Evolutionary conservation across 345 rosid species (phyloP), one percentile per base, ranked within the genome.

Genomic region (Tarenaya hassleriana): DNA sequence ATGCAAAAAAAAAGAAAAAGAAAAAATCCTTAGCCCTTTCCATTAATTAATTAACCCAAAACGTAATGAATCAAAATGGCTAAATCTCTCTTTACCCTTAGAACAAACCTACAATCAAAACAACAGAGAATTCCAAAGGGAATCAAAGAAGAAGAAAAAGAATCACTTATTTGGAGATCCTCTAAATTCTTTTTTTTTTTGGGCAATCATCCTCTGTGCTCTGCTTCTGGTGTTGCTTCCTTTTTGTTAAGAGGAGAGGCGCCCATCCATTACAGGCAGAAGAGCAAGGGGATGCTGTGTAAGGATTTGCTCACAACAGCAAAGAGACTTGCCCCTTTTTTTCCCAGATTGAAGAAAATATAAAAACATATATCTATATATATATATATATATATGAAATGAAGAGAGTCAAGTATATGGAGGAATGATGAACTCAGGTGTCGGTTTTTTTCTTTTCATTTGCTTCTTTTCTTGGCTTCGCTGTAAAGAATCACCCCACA

Each of bases 381-480:
- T 10, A 10, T 35, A 35, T 35, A 10, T 66, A 67, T 67, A 62
- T 69, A 62, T 56, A 42, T 35, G 43, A 20, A 0, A 34, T 34
- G 35, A 7, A 56, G 32, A 29, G 5, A 24, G 29, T 24, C 3
- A 24, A 24, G n/a, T 24, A 5, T 24, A 24, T n/a, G 40, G 44
- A 21, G 64, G 39, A 53, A 54, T 3, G 10, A 41, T 10, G 40
- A 47, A 58, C 19, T 47, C 51, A 15, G n/a, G 31, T 33, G 21
- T 45, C 31, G 33, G 29, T 46, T 10, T 31, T 31, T 54, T 20
- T 46, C 39, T 60, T 27, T 51, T 87, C 78, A 75, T 76, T 86
- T 88, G 75, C 86, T 83, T 55, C 96, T 70, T 72, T 94, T 94
- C 84, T 94, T 94, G 18, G 95, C 96, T 84, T 94, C 96, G 20